phyloP scores from a whole-genome alignment of 1,284 basidiomycete genomes.

The Pseudozyma flocculosa region DNA sequence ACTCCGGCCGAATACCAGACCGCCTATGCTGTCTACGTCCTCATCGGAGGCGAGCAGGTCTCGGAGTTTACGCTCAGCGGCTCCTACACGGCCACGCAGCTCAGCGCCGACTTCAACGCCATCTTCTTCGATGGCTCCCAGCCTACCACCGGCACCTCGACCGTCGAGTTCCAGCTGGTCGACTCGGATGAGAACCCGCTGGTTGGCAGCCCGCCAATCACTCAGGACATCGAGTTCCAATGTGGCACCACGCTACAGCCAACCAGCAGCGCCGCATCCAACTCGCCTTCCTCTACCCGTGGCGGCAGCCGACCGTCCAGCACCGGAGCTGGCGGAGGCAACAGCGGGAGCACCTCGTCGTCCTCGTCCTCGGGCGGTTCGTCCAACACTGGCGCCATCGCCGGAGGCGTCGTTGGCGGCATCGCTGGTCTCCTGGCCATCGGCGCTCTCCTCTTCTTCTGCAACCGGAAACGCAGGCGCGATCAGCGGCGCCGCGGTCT shows the following conservation, averaged over 20 bases:
- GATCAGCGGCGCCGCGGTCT: slow-evolving; percentile 12
- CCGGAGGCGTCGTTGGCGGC: slow-evolving; percentile 39
- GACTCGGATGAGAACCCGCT: slow-evolving; percentile 10
- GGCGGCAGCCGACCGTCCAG: background rate
- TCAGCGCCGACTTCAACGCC: slow-evolving; percentile 15
- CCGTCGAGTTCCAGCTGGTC: slow-evolving; percentile 19
- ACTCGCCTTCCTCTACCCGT: slow-evolving; percentile 1
- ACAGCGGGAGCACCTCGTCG: slow-evolving; percentile 4
- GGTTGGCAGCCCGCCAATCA: slow-evolving; percentile 10
- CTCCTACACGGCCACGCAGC: slow-evolving; percentile 8
- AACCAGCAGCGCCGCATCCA: slow-evolving; percentile 8
- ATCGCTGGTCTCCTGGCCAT: slow-evolving; percentile 15
- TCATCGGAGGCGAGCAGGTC: slow-evolving; percentile 9
- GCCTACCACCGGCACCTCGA: slow-evolving; percentile 13
- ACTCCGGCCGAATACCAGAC: slow-evolving; percentile 9
- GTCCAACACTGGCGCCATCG: slow-evolving; percentile 35
- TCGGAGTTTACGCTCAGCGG: slow-evolving; percentile 13
- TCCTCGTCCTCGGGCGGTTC: slow-evolving; percentile 16
- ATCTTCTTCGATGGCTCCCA: slow-evolving; percentile 10
- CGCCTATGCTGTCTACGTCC: slow-evolving; percentile 11
- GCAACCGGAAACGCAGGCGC: slow-evolving; percentile 26
- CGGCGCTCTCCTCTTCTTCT: slow-evolving; percentile 26
- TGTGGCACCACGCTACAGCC: slow-evolving; percentile 23
- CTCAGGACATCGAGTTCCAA: slow-evolving; percentile 19
- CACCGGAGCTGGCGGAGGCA: background rate